phyloP scores from a whole-genome alignment of 108 stramenopile genomes.

The Pelagomonas calceolata region DNA sequence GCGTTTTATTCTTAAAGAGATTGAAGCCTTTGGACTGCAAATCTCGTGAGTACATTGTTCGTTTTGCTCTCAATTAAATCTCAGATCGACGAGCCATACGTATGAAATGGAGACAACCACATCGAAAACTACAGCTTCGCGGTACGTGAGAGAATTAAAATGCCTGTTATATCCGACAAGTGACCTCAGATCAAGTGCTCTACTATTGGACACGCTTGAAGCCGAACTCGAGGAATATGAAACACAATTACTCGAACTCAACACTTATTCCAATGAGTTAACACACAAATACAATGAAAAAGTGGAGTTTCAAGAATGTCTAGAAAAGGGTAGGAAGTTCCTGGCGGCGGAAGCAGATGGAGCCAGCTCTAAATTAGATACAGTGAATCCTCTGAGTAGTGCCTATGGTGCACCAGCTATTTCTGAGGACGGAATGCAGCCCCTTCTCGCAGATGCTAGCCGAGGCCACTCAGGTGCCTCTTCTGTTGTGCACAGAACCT shows the following conservation, averaged over 20 bases:
- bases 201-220: slow-evolving; percentile 69
- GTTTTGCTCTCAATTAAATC: no score
- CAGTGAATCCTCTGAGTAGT: not conserved
- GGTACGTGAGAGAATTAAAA: no score
- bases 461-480: slow-evolving; percentile 71
- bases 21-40: slow-evolving; percentile 73
- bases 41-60: slow-evolving; percentile 2
- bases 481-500: slow-evolving; percentile 24
- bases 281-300: slow-evolving; percentile 93
- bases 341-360: not conserved
- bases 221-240: slow-evolving; percentile 79
- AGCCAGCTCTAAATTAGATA: not conserved
- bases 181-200: not conserved
- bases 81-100: no score
- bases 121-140: no score
- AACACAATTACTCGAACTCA: slow-evolving; percentile 77
- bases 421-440: slow-evolving; percentile 77
- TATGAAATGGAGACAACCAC: no score
- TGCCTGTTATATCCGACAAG: no score
- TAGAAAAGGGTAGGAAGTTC: slow-evolving; percentile 10
- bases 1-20: slow-evolving; percentile 71
- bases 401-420: slow-evolving; percentile 73
- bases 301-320: slow-evolving; percentile 11
- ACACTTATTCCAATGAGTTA: slow-evolving; percentile 80
- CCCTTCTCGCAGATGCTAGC: slow-evolving; percentile 62